These are phyloP conservation scores for Hortiboletus flavorubellus DNA, from an alignment of 768 basidiomycete genomes.

Conservation along the genomic window DNA sequence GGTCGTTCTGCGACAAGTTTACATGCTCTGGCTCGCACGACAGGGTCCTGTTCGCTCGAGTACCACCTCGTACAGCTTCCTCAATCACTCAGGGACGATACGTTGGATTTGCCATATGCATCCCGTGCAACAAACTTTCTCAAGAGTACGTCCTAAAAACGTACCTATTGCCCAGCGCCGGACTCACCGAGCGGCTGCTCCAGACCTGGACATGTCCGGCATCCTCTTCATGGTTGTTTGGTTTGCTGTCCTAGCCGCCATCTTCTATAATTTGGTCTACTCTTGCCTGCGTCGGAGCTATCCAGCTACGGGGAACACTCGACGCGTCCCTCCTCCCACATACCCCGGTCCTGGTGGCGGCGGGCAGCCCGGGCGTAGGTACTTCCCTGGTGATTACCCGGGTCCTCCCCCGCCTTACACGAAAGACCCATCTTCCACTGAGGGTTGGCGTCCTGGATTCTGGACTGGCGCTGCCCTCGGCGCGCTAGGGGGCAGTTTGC, in stretches of 20 bases:
- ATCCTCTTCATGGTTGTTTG: slow-evolving; percentile 57
- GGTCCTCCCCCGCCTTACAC: slow-evolving; percentile 60
- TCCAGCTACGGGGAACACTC: slow-evolving; percentile 32
- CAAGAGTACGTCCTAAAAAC: slow-evolving; percentile 14
- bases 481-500: slow-evolving; percentile 58
- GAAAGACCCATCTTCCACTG: slow-evolving; percentile 29
- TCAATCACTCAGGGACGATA: slow-evolving; percentile 23
- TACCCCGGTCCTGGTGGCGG: slow-evolving; percentile 28
- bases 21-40: neutral
- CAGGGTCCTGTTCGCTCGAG: slow-evolving; percentile 85
- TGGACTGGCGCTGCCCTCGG: slow-evolving; percentile 82
- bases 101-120: slow-evolving; percentile 3
- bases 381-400: slow-evolving; percentile 52
- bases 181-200: neutral
- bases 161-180: neutral
- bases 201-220: slow-evolving; percentile 47
- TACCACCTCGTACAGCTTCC: slow-evolving; percentile 79
- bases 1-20: neutral
- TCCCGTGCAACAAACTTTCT: slow-evolving; percentile 17
- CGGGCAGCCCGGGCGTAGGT: slow-evolving; percentile 34
- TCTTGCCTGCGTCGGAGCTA: slow-evolving; percentile 45
- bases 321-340: slow-evolving; percentile 23
- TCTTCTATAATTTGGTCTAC: slow-evolving; percentile 56
- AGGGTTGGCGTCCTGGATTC: slow-evolving; percentile 68
- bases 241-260: slow-evolving; percentile 47